Evolutionary conservation across 2,329 filamentous ascomycete genomes (phyloP).

Genomic region (Penicillium sp.): DNA sequence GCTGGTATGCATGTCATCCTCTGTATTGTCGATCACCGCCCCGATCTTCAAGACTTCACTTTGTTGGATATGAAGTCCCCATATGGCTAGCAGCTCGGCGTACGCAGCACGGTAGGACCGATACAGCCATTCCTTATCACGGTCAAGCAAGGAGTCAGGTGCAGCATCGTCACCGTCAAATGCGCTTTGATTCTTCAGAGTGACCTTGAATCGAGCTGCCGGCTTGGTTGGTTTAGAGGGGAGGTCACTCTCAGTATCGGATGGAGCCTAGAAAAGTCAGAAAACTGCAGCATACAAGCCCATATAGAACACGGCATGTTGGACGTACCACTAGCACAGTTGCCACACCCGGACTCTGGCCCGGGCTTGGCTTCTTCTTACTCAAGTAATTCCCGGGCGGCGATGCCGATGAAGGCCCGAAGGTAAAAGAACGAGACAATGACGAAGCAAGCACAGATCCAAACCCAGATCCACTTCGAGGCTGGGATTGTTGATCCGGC

Average conservation of each 20-base stretch:
- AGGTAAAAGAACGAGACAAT: conserved; percentile 50
- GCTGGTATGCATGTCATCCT: conserved; percentile 27
- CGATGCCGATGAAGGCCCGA: conserved; percentile 48
- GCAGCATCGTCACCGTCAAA: conserved; percentile 59
- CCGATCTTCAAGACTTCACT: conserved; percentile 64
- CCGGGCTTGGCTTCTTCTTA: conserved; percentile 45
- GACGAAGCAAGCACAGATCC: conserved; percentile 50
- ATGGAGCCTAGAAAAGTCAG: conserved; percentile 38
- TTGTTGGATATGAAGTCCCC: conserved; percentile 58
- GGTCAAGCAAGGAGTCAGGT: conserved; percentile 55
- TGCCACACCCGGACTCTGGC: conserved; percentile 39
- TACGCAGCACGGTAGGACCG: conserved; percentile 60
- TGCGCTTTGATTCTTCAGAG: conserved; percentile 59
- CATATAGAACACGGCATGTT: conserved; percentile 34
- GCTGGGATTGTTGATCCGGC: conserved; percentile 45
- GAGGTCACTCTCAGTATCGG: conserved; percentile 46
- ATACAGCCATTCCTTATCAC: conserved; percentile 53
- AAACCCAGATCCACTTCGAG: conserved; percentile 46
- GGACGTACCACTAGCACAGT: conserved; percentile 36
- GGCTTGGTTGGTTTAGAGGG: conserved; percentile 32
- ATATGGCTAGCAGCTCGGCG: conserved; percentile 61
- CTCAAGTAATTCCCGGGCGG: conserved; percentile 40
- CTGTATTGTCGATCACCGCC: conserved; percentile 44
- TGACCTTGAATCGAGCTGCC: conserved; percentile 49
- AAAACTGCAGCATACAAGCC: conserved; percentile 30